These are phyloP conservation scores for Botrytis tulipae DNA, from an alignment of 2,329 filamentous ascomycete species.

Conservation along the genomic window DNA sequence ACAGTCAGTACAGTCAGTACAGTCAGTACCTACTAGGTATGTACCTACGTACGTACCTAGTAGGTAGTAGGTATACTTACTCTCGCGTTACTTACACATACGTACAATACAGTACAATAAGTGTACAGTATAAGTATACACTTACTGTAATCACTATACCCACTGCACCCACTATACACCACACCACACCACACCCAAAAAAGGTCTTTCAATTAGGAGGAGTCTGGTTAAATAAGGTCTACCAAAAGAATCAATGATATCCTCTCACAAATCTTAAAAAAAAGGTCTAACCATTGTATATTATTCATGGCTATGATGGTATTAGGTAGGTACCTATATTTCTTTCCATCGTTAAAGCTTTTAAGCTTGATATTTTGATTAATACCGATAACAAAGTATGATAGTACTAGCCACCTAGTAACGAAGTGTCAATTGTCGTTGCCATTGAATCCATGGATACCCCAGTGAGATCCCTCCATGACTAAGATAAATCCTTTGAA, in stretches of 20 bases:
- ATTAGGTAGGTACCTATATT: not conserved
- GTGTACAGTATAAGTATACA: too few species aligned
- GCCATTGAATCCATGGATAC: not conserved
- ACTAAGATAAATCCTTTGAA: not conserved
- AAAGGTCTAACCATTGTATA: not conserved
- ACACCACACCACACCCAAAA: too few species aligned
- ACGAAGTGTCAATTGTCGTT: not conserved
- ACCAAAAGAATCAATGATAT: not conserved
- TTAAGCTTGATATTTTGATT: not conserved
- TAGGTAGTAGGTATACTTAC: too few species aligned
- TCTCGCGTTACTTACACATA: too few species aligned
- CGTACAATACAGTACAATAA: too few species aligned
- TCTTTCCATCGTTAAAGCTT: not conserved
- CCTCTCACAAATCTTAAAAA: not conserved
- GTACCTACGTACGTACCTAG: not conserved
- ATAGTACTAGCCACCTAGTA: too few species aligned
- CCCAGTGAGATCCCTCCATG: not conserved
- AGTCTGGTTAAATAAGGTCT: not conserved
- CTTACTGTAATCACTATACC: too few species aligned
- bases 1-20: too few species aligned
- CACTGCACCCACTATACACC: too few species aligned
- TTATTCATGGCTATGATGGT: not conserved
- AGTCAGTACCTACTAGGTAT: too few species aligned
- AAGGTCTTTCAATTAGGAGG: not conserved
- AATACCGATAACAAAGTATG: not conserved